A percentile compares a stretch with the other conserved stretches of the same genome.
phyloP scores from a whole-genome alignment of 768 basidiomycete species.

The Flagelloscypha sp. region DNA sequence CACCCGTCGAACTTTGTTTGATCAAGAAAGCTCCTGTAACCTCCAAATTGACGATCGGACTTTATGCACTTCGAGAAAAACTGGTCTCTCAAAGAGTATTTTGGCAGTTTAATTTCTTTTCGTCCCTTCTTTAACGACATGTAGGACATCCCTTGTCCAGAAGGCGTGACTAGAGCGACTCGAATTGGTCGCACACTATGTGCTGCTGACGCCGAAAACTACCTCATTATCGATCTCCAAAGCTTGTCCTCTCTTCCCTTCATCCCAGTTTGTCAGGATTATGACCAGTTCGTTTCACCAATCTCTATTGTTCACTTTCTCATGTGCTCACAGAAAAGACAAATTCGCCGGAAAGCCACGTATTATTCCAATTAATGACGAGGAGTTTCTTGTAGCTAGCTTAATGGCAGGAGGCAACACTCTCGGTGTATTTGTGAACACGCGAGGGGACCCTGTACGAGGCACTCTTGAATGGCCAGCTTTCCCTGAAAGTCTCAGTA shows the following conservation, averaged over 20 bases:
- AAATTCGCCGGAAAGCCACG: conserved; percentile 48
- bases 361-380: conserved; percentile 65
- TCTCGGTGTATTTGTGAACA: conserved; percentile 80
- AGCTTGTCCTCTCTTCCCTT: conserved; percentile 61
- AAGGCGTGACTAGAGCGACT: conserved; percentile 49
- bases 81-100: conserved; percentile 53
- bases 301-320: too few species aligned
- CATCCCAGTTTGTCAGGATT: conserved; percentile 71
- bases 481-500: conserved; percentile 72
- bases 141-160: conserved; percentile 66
- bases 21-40: too few species aligned
- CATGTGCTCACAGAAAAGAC: conserved; percentile 20
- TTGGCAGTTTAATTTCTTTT: background rate
- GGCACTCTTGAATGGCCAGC: conserved; percentile 83
- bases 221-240: conserved; percentile 77
- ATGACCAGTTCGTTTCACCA: too few species aligned
- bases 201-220: conserved; percentile 63
- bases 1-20: conserved; percentile 59
- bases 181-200: conserved; percentile 60
- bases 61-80: conserved; percentile 60
- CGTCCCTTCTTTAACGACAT: background rate
- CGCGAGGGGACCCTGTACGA: conserved; percentile 79
- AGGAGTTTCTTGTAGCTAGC: conserved; percentile 80
- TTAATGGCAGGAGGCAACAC: conserved; percentile 78
- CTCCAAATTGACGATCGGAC: conserved; percentile 48